Percentiles rank a stretch among this genome's conserved stretches.
Conservation (phyloP, 202 grass and related monocot genomes). For the Digitaria exilis region DNA sequence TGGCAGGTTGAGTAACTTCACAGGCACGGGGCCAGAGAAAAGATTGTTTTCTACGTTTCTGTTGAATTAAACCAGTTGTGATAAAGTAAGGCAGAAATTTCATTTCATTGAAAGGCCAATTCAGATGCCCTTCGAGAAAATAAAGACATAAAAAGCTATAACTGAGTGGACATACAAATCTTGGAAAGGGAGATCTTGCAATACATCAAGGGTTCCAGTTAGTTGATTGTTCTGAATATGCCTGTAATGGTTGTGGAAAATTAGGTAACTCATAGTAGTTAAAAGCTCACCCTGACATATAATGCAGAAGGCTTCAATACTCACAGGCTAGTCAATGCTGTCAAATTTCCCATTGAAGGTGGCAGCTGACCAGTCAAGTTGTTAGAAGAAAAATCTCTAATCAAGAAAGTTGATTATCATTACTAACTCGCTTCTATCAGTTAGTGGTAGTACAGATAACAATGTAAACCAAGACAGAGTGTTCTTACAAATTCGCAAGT, state of each 20-base stretch:
- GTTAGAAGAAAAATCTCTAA: constrained; percentile 65
- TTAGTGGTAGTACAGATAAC: constrained; percentile 10
- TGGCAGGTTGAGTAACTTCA: constrained; percentile 69
- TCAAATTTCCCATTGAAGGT: constrained; percentile 82
- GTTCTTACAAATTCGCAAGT: constrained; percentile 81
- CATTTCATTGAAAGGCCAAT: constrained; percentile 31
- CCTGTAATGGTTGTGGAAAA: constrained; percentile 44
- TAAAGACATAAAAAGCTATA: not conserved
- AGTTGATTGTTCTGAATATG: constrained; percentile 89
- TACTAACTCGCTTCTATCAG: constrained; percentile 19
- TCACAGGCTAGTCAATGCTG: constrained; percentile 86
- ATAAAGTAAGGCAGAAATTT: constrained; percentile 5
- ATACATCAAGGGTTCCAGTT: constrained; percentile 73
- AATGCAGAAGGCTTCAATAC: constrained; percentile 32
- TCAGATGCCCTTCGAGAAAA: constrained; percentile 17
- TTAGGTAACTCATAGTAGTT: constrained; percentile 23
- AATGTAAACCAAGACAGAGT: constrained; percentile 10
- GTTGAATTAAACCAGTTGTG: constrained; percentile 42
- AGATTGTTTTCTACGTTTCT: constrained; percentile 97
- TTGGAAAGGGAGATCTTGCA: constrained; percentile 86
- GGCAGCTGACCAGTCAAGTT: constrained; percentile 82
- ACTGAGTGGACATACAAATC: constrained; percentile 52
- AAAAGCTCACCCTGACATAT: not conserved
- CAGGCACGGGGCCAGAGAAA: constrained; percentile 88
- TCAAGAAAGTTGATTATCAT: constrained; percentile 38